Evolutionary conservation across 805 yeast species (phyloP).

Genomic region (Candida awuae): DNA sequence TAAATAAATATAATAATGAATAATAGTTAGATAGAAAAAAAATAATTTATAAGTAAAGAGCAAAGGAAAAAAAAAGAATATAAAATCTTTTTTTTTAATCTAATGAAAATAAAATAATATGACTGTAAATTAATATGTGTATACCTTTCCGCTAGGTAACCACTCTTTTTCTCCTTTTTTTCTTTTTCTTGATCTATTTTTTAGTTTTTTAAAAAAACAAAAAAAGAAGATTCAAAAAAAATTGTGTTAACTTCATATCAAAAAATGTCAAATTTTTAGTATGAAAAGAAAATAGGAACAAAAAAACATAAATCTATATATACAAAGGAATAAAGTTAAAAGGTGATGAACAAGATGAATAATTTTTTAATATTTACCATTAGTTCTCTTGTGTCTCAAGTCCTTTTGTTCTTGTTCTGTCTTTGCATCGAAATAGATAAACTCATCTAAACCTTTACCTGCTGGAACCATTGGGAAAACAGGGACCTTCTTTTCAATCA

Average conservation of each 20-base stretch:
- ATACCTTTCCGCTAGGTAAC: constrained; percentile 6
- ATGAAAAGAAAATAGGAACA: background rate
- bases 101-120: too few species aligned
- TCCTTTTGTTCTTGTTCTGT: constrained; percentile 64
- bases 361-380: constrained; percentile 48
- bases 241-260: too few species aligned
- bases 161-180: too few species aligned
- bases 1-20: too few species aligned
- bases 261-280: background rate
- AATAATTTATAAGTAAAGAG: background rate
- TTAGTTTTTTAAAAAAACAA: too few species aligned
- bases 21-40: too few species aligned
- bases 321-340: background rate
- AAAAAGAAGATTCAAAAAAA: background rate
- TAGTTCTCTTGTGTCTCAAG: constrained; percentile 65
- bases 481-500: constrained; percentile 88
- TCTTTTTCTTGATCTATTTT: too few species aligned
- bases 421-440: constrained; percentile 77
- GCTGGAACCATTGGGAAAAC: constrained; percentile 98
- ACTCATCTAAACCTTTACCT: constrained; percentile 91
- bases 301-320: background rate
- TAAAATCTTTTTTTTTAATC: too few species aligned
- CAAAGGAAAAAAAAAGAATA: background rate
- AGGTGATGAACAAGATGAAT: background rate
- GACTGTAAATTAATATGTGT: too few species aligned